A percentile compares a stretch with the other conserved stretches of the same genome.
phyloP scores from a whole-genome alignment of 83 land plant genomes.

The Diphasiastrum complanatum region DNA sequence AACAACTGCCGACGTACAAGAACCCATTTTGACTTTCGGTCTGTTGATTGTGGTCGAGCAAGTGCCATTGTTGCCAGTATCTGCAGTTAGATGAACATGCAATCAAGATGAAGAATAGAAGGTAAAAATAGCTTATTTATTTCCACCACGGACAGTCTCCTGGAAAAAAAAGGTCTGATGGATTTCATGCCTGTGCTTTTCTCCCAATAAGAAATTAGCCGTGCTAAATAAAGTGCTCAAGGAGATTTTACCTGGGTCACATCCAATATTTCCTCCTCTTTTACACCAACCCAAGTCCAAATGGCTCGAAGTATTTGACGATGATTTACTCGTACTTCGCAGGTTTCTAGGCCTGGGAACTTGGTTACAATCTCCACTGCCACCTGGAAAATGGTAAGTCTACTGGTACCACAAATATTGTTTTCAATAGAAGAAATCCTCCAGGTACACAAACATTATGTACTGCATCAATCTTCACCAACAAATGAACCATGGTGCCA shows the following conservation, averaged over 20 bases:
- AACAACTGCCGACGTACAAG: slow-evolving; percentile 68
- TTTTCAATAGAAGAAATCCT: neutral
- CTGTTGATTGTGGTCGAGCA: slow-evolving; percentile 60
- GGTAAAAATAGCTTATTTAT: neutral
- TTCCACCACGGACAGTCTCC: no score
- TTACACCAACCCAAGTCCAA: slow-evolving; percentile 88
- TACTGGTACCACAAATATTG: neutral
- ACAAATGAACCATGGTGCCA: no score
- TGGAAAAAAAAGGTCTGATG: no score
- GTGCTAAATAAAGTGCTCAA: no score
- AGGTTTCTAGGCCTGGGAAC: slow-evolving; percentile 42
- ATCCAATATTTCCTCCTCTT: slow-evolving; percentile 47
- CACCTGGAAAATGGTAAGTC: slow-evolving; percentile 44
- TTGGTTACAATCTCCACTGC: slow-evolving; percentile 54
- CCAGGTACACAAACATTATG: no score
- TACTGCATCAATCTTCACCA: no score
- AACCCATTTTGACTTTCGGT: slow-evolving; percentile 69
- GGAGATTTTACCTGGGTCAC: slow-evolving; percentile 69
- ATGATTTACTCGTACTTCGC: slow-evolving; percentile 80
- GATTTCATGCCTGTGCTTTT: no score
- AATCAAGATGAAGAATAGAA: neutral
- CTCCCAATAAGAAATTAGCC: neutral
- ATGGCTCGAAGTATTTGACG: slow-evolving; percentile 58
- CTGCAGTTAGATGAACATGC: slow-evolving; percentile 19
- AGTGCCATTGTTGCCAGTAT: slow-evolving; percentile 20